Conservation (phyloP, 2,329 filamentous ascomycete genomes). For the Penicillium sp. region DNA sequence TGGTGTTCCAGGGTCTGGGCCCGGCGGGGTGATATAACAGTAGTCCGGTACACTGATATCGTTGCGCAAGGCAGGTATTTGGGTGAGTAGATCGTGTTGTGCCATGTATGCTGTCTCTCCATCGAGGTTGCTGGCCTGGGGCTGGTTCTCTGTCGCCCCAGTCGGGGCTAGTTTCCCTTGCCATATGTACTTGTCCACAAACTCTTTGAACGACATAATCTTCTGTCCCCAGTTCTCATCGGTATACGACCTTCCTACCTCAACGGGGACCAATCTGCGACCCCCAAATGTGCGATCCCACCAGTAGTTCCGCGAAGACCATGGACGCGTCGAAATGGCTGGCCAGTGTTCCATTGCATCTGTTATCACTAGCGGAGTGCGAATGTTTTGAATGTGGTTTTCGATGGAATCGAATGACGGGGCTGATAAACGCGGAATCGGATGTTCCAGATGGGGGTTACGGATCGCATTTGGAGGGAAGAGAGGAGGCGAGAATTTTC, state of each 20-base stretch:
- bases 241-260: conserved; percentile 83
- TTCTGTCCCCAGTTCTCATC: conserved; percentile 81
- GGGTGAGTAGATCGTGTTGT: conserved; percentile 81
- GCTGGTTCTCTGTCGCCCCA: conserved; percentile 4
- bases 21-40: conserved; percentile 71
- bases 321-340: conserved; percentile 65
- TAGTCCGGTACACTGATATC: conserved; percentile 83
- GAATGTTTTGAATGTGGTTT: conserved; percentile 52
- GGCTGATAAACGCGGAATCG: conserved; percentile 43
- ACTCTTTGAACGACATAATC: conserved; percentile 71
- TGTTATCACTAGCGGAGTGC: conserved; percentile 68
- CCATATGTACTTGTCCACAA: conserved; percentile 64
- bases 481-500: conserved; percentile 33
- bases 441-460: conserved; percentile 35
- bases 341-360: conserved; percentile 71
- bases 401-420: conserved; percentile 63
- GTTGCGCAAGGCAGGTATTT: conserved; percentile 71
- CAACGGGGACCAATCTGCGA: conserved; percentile 77
- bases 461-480: conserved; percentile 38
- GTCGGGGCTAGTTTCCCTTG: conserved; percentile 15
- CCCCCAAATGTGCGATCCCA: conserved; percentile 72
- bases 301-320: conserved; percentile 74
- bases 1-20: conserved; percentile 51
- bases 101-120: conserved; percentile 73
- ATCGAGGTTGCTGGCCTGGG: conserved; percentile 11